Evolutionary conservation across 2,329 filamentous ascomycete genomes (phyloP), one percentile per base, ranked within the genome.

Genomic region (Ceratocystis papillata): DNA sequence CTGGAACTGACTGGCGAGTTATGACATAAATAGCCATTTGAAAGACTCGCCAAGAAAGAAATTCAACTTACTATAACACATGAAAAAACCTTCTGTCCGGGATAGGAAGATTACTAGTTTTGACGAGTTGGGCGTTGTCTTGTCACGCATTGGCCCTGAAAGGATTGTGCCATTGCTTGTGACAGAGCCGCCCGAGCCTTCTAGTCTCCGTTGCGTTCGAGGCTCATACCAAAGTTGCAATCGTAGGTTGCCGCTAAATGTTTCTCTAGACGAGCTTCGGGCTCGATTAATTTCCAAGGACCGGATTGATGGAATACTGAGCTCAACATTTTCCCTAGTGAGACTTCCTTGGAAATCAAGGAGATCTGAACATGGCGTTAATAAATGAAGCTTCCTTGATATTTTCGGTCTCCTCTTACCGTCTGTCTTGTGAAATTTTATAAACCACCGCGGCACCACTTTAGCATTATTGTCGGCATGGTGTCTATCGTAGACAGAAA

Each of bases 151-250:
- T 15, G 65, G 60, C 1, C 44, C 65, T 5, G 59, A 44, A 33
- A 66, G 46, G 2, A 48, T n/a, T 1, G 20, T 55, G 17, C 48
- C 59, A 28, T 66, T 63, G 20, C 45, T 62, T 20, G 41, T 50
- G 2, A 66, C 20, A 2, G 65, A 59, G n/a, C 57, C 15, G 30
- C 59, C 37, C n/a, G 59, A 59, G 3, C 45, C 33, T 3, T 20
- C 59, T 15, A 48, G 45, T 15, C 46, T 48, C 5, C 7, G 45
- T 8, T 46, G 15, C 15, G 22, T 28, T 6, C 33, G 45, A 12
- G 17, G n/a, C 59, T 66, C 65, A 12, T 63, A 8, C 65, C 65
- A 66, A 25, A 66, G 25, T 46, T 66, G 65, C 17, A 66, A 22
- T 17, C 65, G 57, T n/a, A 66, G 44, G 7, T 37, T 45, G 8